These are phyloP conservation scores for Pythium aphanidermatum DNA, from an alignment of 352 stramenopile genomes.

Conservation along the genomic window DNA sequence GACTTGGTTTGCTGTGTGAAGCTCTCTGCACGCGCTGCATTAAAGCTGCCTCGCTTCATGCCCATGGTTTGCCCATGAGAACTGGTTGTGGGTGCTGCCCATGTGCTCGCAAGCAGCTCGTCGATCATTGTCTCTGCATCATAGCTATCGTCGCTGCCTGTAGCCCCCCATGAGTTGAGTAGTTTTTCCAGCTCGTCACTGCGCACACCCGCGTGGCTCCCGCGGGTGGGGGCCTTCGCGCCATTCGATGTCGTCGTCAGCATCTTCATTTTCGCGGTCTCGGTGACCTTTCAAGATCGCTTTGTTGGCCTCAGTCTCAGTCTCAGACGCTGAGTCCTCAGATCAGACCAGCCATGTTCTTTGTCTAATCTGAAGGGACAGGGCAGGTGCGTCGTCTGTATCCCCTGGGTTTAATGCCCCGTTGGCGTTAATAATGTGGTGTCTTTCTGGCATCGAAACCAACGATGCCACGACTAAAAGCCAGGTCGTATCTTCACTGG, in stretches of 20 bases:
- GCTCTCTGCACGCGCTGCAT: slow-evolving; percentile 15
- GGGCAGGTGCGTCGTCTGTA: slow-evolving; percentile 1
- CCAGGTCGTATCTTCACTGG: slow-evolving; percentile 1
- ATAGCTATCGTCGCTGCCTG: slow-evolving; percentile 20
- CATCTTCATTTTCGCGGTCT: neutral
- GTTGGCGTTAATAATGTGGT: slow-evolving; percentile 1
- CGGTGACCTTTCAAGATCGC: slow-evolving; percentile 9
- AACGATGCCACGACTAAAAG: too few species aligned
- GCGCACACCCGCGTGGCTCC: slow-evolving; percentile 8
- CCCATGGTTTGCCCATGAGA: neutral
- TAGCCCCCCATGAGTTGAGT: slow-evolving; percentile 24
- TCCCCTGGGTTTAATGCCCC: slow-evolving; percentile 11
- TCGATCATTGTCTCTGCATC: slow-evolving; percentile 75
- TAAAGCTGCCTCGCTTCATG: too few species aligned
- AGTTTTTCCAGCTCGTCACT: slow-evolving; percentile 64
- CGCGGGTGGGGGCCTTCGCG: neutral
- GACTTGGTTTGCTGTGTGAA: slow-evolving; percentile 53
- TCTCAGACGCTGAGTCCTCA: neutral
- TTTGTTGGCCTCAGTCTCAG: neutral
- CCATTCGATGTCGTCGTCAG: neutral
- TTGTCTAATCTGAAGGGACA: slow-evolving; percentile 3
- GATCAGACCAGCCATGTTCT: too few species aligned
- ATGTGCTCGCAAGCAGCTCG: slow-evolving; percentile 60
- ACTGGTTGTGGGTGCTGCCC: slow-evolving; percentile 21
- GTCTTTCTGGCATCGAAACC: neutral